A percentile compares a stretch with the other conserved stretches of the same genome.
phyloP scores from a whole-genome alignment of 192 early-diverging fungal genomes.

The Funneliformis geosporum region DNA sequence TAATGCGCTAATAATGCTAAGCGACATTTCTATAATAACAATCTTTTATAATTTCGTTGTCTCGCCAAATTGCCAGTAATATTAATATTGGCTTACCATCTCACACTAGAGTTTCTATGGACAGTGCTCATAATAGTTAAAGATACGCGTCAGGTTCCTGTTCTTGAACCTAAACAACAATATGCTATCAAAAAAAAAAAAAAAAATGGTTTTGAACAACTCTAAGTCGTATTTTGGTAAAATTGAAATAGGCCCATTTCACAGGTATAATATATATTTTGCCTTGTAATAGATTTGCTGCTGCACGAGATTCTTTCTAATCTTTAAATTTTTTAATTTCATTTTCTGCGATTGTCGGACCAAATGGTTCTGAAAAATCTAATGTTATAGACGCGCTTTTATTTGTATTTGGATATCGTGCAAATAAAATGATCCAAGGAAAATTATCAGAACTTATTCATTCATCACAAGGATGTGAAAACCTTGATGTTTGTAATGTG shows the following conservation, averaged over 20 bases:
- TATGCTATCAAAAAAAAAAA: no score
- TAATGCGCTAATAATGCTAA: no score
- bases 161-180: no score
- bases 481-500: conserved; percentile 78
- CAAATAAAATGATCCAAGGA: conserved; percentile 96
- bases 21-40: no score
- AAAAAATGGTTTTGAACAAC: no score
- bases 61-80: no score
- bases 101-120: no score
- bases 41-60: no score
- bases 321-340: conserved; percentile 37
- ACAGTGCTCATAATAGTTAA: no score
- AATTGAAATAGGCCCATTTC: conserved; percentile 95
- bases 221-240: conserved; percentile 95
- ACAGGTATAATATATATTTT: no score
- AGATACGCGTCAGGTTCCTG: no score
- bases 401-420: conserved; percentile 98
- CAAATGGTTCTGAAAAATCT: conserved; percentile 97
- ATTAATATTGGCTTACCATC: no score
- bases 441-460: conserved; percentile 95
- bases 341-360: conserved; percentile 85
- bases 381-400: conserved; percentile 97
- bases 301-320: background rate
- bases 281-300: background rate
- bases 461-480: conserved; percentile 74